A percentile compares a stretch with the other conserved stretches of the same genome.
phyloP scores from a whole-genome alignment of 805 yeast genomes.

The Yamadazyma laniorum region DNA sequence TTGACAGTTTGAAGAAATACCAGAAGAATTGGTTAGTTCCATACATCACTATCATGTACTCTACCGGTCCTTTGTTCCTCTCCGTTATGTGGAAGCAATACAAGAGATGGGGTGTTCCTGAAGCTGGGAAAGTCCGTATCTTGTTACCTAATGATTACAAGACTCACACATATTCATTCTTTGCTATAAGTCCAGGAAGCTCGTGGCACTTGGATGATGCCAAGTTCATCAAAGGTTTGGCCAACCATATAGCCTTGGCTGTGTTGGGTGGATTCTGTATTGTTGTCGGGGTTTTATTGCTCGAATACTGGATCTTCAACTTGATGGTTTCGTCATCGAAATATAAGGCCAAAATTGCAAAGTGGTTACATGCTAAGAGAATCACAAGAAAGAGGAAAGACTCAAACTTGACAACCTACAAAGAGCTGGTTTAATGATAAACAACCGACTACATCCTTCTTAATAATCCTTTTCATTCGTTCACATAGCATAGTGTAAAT shows the following conservation, averaged over 20 bases:
- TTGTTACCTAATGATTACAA: constrained; percentile 74
- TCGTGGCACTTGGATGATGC: constrained; percentile 95
- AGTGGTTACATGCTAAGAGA: constrained; percentile 20
- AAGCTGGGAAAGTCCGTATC: constrained; percentile 63
- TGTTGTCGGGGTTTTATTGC: constrained; percentile 40
- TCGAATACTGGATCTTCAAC: constrained; percentile 40
- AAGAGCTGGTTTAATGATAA: constrained; percentile 9
- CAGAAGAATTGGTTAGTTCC: constrained; percentile 76
- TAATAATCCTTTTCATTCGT: constrained; percentile 1
- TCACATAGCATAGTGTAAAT: constrained; percentile 7
- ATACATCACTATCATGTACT: constrained; percentile 86
- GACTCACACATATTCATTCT: constrained; percentile 58
- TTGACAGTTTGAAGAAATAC: constrained; percentile 61
- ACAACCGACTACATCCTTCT: too few relatives aligned
- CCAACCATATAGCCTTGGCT: constrained; percentile 69
- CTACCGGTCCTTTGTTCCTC: constrained; percentile 88
- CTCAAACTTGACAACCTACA: constrained; percentile 45
- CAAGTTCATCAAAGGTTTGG: constrained; percentile 66
- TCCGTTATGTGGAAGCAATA: constrained; percentile 87
- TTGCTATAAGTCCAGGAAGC: constrained; percentile 75
- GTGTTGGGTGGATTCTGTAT: constrained; percentile 67
- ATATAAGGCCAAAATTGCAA: constrained; percentile 2
- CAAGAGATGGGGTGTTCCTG: constrained; percentile 74
- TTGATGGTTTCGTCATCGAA: constrained; percentile 20
- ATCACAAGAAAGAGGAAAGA: constrained; percentile 55